A percentile compares a stretch with the other conserved stretches of the same genome.
phyloP scores from a whole-genome alignment of 441 rosid genomes.

The Pelargonium citronellum region DNA sequence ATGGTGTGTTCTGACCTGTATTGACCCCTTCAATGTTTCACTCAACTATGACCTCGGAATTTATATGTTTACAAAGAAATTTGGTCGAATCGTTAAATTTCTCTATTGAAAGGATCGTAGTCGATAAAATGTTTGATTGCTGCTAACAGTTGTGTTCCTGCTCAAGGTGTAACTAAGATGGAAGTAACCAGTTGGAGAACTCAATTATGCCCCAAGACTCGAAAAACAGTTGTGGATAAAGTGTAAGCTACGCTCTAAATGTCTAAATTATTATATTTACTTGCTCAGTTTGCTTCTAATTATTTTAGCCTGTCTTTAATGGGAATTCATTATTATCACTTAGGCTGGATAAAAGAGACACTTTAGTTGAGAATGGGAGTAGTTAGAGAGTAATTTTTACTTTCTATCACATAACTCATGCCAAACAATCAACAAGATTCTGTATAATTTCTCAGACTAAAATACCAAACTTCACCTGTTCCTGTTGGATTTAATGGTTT shows the following conservation, averaged over 20 bases:
- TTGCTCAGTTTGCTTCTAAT: background rate
- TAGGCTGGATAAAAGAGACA: background rate
- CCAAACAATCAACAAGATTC: too few species aligned
- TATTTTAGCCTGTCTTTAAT: background rate
- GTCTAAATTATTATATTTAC: background rate
- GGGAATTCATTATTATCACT: background rate
- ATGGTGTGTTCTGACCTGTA: too few species aligned
- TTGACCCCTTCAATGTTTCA: too few species aligned
- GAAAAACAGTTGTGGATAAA: background rate
- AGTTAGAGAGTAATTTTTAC: background rate
- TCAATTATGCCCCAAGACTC: background rate
- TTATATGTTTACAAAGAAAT: too few species aligned
- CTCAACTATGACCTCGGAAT: too few species aligned
- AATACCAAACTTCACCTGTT: too few species aligned
- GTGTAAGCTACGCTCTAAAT: background rate
- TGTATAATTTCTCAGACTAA: too few species aligned
- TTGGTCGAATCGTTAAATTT: too few species aligned
- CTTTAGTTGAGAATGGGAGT: background rate
- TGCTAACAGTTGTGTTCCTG: background rate
- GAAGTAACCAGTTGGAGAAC: background rate
- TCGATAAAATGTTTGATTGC: background rate
- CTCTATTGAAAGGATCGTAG: too few species aligned
- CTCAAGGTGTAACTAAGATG: constrained; percentile 5
- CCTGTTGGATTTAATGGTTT: background rate
- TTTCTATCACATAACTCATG: too few species aligned